Conservation (phyloP, 2,329 filamentous ascomycete genomes). For the Penicillium polonicum region DNA sequence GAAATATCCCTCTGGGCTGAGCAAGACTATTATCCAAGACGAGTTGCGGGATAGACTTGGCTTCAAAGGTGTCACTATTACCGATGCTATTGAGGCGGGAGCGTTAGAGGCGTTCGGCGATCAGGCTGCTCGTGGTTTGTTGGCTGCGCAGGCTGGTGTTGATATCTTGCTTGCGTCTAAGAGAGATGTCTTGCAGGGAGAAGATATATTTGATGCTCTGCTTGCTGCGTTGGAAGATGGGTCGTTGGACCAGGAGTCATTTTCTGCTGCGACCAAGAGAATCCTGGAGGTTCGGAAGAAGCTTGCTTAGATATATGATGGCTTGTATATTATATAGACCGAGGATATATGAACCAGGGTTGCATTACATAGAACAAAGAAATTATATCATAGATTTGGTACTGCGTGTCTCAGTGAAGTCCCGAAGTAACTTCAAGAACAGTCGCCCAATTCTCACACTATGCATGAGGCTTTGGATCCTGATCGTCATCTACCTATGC, state of each 20-base stretch:
- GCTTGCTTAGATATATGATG: background rate
- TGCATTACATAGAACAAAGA: background rate
- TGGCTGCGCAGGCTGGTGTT: slow-evolving; percentile 31
- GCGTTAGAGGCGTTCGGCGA: slow-evolving; percentile 25
- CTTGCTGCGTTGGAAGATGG: slow-evolving; percentile 21
- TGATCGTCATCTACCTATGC: background rate
- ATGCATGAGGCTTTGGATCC: background rate
- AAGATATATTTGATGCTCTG: slow-evolving; percentile 23
- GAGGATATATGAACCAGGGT: background rate
- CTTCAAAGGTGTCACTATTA: slow-evolving; percentile 33
- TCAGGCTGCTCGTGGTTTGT: slow-evolving; percentile 21
- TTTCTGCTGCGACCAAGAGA: slow-evolving; percentile 18
- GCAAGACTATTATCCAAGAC: slow-evolving; percentile 25
- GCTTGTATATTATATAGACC: background rate
- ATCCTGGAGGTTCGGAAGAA: slow-evolving; percentile 18
- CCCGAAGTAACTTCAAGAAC: background rate
- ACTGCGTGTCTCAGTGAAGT: too few relatives aligned
- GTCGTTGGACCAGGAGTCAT: slow-evolving; percentile 10
- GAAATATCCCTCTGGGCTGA: slow-evolving; percentile 27
- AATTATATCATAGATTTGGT: background rate
- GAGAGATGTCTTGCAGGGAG: slow-evolving; percentile 31
- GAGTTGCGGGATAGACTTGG: slow-evolving; percentile 27
- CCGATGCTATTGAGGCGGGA: slow-evolving; percentile 33
- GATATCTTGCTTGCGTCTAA: slow-evolving; percentile 33
- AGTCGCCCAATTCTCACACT: background rate